Evolutionary conservation across 176 grass and related monocot genomes (phyloP), one percentile per base, ranked within the genome.

Genomic region (Urochloa ruziziensis): DNA sequence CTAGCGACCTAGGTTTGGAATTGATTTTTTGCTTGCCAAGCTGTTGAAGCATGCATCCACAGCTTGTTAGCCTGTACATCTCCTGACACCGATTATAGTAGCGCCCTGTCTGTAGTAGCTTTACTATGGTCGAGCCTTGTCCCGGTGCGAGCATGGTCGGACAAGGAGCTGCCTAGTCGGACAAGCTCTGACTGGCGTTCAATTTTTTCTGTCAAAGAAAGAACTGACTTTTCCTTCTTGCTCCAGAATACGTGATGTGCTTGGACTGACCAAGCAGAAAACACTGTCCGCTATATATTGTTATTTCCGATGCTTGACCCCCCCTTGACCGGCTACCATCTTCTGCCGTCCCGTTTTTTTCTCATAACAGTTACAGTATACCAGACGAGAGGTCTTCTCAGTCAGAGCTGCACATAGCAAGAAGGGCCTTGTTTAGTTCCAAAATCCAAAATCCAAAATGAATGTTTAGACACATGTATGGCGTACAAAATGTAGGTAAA

Each of bases 1-100:
- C 85, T 46, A 13, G 10, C 23, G 21, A 61, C 17, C 64, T 73
- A 37, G 12, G 56, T 56, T 63, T 40, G 16, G 0, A 32, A 32
- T 15, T 15, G 30, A 17, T 43, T 62, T 27, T 33, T 29, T 59
- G 37, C 39, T 46, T 83, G 44, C 12, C 80, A 30, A 62, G 35
- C 44, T 56, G n/a, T n/a, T n/a, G n/a, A n/a, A n/a, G n/a, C n/a
- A n/a, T n/a, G n/a, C n/a, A n/a, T n/a, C n/a, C n/a, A n/a, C n/a
- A n/a, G 74, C 18, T 44, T 21, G 10, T 34, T 64, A 71, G 62
- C 43, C 15, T 77, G 80, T 70, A 70, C 64, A 34, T 83, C 34
- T 54, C 44, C 67, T 44, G 46, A 52, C 17, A 52, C 36, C 21
- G 67, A 47, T 79, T 13, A 10, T n/a, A n/a, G n/a, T n/a, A n/a